Conservation (phyloP, 306 rosid species). For the Lagenaria siceraria region DNA sequence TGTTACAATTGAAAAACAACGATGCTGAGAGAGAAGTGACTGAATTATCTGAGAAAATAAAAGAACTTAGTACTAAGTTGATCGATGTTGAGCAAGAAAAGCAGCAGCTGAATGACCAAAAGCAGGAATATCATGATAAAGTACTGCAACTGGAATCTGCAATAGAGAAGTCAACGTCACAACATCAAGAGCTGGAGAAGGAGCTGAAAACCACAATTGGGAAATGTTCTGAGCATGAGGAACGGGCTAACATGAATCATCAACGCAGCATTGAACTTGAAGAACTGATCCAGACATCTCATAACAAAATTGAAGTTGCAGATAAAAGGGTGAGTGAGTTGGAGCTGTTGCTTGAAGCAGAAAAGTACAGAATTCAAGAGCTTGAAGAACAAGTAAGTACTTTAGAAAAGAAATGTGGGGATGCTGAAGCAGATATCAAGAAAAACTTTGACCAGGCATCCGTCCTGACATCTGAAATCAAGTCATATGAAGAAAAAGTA, state of each 20-base stretch:
- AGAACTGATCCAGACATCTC: slow-evolving; percentile 68
- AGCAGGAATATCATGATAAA: slow-evolving; percentile 49
- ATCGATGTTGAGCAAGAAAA: slow-evolving; percentile 48
- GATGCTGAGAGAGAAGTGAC: slow-evolving; percentile 51
- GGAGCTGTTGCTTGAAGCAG: slow-evolving; percentile 78
- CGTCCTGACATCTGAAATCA: slow-evolving; percentile 53
- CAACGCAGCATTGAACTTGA: slow-evolving; percentile 78
- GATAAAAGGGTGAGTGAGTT: slow-evolving; percentile 59
- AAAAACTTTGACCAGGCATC: slow-evolving; percentile 39
- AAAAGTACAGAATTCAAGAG: slow-evolving; percentile 80
- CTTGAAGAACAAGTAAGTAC: slow-evolving; percentile 67
- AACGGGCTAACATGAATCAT: slow-evolving; percentile 46
- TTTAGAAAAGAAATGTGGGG: slow-evolving; percentile 42
- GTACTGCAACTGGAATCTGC: slow-evolving; percentile 50
- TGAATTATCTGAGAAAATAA: slow-evolving; percentile 46
- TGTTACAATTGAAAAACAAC: slow-evolving; percentile 37
- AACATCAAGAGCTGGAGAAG: slow-evolving; percentile 49
- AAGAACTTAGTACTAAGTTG: slow-evolving; percentile 42
- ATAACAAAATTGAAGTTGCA: slow-evolving; percentile 52
- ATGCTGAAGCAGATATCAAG: slow-evolving; percentile 45
- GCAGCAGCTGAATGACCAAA: slow-evolving; percentile 27
- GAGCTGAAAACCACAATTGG: slow-evolving; percentile 43
- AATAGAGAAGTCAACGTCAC: slow-evolving; percentile 33
- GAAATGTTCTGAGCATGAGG: slow-evolving; percentile 73
- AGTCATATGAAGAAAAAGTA: slow-evolving; percentile 48